Conservation (phyloP, 257 asterid species). For the Plantago ovata region DNA sequence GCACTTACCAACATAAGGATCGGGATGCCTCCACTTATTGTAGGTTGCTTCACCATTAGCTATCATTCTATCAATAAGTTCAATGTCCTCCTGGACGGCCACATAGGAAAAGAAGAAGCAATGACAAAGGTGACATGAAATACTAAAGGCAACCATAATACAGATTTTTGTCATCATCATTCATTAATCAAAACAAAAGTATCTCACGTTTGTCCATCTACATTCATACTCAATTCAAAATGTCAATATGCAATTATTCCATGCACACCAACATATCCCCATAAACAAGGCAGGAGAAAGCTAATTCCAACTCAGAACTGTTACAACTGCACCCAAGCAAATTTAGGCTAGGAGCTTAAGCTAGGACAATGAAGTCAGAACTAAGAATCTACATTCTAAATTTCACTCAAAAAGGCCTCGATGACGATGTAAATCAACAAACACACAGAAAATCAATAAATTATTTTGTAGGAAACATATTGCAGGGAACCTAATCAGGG, state of each 20-base stretch:
- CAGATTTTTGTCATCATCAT: neutral
- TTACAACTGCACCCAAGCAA: no score
- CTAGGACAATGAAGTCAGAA: no score
- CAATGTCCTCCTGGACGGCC: constrained; percentile 69
- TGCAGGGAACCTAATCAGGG: no score
- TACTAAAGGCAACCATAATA: neutral
- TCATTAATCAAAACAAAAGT: constrained; percentile 2
- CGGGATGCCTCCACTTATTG: constrained; percentile 90
- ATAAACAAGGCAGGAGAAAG: neutral
- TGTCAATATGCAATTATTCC: neutral
- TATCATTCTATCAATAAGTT: constrained; percentile 77
- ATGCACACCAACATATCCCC: neutral
- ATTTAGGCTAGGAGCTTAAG: no score
- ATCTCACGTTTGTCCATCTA: neutral
- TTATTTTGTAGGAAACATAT: no score
- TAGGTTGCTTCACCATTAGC: constrained; percentile 62
- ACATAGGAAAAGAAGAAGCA: constrained; percentile 5
- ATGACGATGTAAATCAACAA: no score
- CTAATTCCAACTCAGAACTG: no score
- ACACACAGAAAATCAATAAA: no score
- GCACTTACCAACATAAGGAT: constrained; percentile 82
- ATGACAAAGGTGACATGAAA: neutral
- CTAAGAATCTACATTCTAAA: no score
- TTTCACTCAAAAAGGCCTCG: no score
- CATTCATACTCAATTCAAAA: constrained; percentile 2